These are phyloP conservation scores for Crithidia fasciculata DNA, from an alignment of 208 protist species.

Conservation along the genomic window DNA sequence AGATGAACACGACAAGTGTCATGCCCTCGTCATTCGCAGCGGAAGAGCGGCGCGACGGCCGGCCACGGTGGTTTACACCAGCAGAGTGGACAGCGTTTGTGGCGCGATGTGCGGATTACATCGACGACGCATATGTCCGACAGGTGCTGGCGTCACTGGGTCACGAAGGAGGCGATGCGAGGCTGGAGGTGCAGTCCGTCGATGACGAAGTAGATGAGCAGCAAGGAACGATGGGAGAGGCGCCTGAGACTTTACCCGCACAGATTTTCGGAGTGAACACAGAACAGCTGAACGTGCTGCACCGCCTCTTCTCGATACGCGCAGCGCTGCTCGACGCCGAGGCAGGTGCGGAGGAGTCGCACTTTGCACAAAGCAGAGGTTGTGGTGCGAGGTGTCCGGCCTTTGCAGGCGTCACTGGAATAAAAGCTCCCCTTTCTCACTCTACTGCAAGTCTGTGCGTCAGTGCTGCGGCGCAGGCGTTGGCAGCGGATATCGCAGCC, in stretches of 20 bases:
- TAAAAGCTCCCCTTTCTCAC: neutral
- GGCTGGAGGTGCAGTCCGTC: too few relatives aligned
- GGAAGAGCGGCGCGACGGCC: neutral
- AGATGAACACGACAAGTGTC: neutral
- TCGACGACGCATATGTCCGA: slow-evolving; percentile 7
- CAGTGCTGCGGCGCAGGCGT: slow-evolving; percentile 21
- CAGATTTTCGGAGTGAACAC: too few relatives aligned
- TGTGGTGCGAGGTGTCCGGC: too few relatives aligned
- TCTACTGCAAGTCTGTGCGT: neutral
- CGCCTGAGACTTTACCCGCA: too few relatives aligned
- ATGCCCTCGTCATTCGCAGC: neutral
- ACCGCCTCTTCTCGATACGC: neutral
- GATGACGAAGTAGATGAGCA: neutral
- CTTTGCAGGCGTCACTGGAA: neutral
- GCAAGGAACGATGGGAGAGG: too few relatives aligned
- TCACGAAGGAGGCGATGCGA: neutral
- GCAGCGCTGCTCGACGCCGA: neutral
- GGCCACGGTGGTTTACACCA: neutral
- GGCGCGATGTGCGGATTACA: neutral
- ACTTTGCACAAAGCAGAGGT: neutral
- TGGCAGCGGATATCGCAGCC: slow-evolving; percentile 32
- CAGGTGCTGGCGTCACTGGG: neutral
- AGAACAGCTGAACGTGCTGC: neutral
- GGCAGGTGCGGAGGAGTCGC: neutral
- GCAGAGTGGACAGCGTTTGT: slow-evolving; percentile 7